A percentile compares a stretch with the other conserved stretches of the same genome.
These are phyloP conservation scores for Mucor piriformis DNA, from an alignment of 371 early-diverging fungal species.

Conservation along the genomic window DNA sequence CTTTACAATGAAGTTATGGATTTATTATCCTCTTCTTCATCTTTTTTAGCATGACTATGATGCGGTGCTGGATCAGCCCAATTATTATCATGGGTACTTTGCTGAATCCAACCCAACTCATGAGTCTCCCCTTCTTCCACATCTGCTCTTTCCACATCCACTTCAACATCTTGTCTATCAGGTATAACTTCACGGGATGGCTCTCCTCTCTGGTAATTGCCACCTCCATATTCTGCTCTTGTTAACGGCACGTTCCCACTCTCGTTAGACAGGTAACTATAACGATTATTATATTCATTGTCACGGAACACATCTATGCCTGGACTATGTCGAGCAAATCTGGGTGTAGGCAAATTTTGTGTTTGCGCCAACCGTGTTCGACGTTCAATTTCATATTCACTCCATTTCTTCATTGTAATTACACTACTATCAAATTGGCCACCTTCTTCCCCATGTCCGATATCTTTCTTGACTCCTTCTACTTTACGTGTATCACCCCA, in stretches of 20 bases:
- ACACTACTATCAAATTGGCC: conserved; percentile 68
- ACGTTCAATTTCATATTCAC: conserved; percentile 68
- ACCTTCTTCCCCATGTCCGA: conserved; percentile 57
- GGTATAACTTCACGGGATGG: background rate
- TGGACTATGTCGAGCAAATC: conserved; percentile 18
- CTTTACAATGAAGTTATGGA: background rate
- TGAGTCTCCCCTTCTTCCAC: too few relatives aligned
- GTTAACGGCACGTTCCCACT: conserved; percentile 36
- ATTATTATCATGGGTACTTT: conserved; percentile 21
- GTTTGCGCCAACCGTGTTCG: conserved; percentile 24
- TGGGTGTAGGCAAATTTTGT: conserved; percentile 23
- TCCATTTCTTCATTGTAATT: conserved; percentile 72
- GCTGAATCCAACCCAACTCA: conserved; percentile 27
- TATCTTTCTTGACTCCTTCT: conserved; percentile 64
- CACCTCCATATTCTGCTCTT: conserved; percentile 8
- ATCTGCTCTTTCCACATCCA: too few relatives aligned
- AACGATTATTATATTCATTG: conserved; percentile 5
- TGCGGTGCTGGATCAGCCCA: conserved; percentile 38
- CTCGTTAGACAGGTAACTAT: conserved; percentile 30
- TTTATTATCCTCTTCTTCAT: background rate
- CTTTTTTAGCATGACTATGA: conserved; percentile 18
- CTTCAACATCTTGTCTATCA: background rate
- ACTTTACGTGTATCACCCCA: conserved; percentile 98
- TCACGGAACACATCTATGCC: conserved; percentile 28
- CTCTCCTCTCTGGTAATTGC: background rate